Percentiles rank a stretch among this genome's conserved stretches.
phyloP scores from a whole-genome alignment of 306 rosid species.

The Adenanthera pavonina region DNA sequence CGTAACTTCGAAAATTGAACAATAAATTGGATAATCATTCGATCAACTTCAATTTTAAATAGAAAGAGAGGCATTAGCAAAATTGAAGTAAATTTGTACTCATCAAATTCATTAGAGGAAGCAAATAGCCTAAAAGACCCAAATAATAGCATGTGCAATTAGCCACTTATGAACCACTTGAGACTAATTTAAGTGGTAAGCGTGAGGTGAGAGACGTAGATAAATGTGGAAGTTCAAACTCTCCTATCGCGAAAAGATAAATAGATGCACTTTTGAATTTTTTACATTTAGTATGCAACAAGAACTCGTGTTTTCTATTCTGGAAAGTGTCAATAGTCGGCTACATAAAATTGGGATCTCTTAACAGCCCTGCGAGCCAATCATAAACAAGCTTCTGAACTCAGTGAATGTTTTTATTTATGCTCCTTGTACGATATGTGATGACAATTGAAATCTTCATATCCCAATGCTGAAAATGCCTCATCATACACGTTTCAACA shows the following conservation, averaged over 20 bases:
- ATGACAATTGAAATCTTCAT: constrained; percentile 8
- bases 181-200: too few relatives aligned
- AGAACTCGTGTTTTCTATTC: background rate
- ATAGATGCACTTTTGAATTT: background rate
- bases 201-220: too few relatives aligned
- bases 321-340: background rate
- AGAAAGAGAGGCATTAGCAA: too few relatives aligned
- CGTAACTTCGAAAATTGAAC: too few relatives aligned
- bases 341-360: background rate
- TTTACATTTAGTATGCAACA: background rate
- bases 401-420: background rate
- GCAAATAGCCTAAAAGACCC: background rate
- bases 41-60: too few relatives aligned
- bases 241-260: too few relatives aligned
- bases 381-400: constrained; percentile 30
- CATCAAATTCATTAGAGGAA: background rate
- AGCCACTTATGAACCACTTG: too few relatives aligned
- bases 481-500: constrained; percentile 28
- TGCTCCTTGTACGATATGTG: constrained; percentile 9
- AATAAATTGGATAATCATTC: too few relatives aligned
- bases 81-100: too few relatives aligned
- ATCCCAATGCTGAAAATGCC: constrained; percentile 25
- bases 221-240: too few relatives aligned
- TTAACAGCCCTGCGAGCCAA: constrained; percentile 8
- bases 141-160: too few relatives aligned